phyloP scores from a whole-genome alignment of 75 land plant species.

The Pinus albicaulis region DNA sequence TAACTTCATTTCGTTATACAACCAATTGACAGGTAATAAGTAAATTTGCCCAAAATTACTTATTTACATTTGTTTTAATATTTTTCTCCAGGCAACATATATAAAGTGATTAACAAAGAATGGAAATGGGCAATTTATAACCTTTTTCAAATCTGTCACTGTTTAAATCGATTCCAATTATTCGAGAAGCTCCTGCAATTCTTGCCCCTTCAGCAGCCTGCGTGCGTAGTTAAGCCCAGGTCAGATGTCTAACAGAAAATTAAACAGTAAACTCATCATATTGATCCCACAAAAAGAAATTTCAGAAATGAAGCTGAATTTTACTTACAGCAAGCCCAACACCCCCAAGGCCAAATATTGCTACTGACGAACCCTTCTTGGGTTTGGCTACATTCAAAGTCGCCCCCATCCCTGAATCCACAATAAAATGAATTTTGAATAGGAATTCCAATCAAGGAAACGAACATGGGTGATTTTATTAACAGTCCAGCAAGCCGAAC shows the following conservation, averaged over 20 bases:
- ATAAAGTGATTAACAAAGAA: not conserved
- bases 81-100: not conserved
- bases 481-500: not conserved
- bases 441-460: not conserved
- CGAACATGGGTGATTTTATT: no score
- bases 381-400: slow-evolving; percentile 72
- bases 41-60: no score
- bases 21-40: no score
- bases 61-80: no score
- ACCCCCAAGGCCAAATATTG: slow-evolving; percentile 81
- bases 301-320: not conserved
- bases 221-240: slow-evolving; percentile 4
- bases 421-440: not conserved
- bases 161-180: slow-evolving; percentile 53
- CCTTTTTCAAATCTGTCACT: slow-evolving; percentile 38
- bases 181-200: slow-evolving; percentile 52
- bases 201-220: slow-evolving; percentile 67
- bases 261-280: not conserved
- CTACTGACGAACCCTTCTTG: slow-evolving; percentile 65
- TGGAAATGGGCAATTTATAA: not conserved
- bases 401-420: slow-evolving; percentile 64
- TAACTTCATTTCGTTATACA: no score
- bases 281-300: not conserved
- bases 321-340: slow-evolving; percentile 80
- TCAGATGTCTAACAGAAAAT: not conserved